phyloP scores from a whole-genome alignment of 768 basidiomycete genomes.

The Lepiota brunneoincarnata region DNA sequence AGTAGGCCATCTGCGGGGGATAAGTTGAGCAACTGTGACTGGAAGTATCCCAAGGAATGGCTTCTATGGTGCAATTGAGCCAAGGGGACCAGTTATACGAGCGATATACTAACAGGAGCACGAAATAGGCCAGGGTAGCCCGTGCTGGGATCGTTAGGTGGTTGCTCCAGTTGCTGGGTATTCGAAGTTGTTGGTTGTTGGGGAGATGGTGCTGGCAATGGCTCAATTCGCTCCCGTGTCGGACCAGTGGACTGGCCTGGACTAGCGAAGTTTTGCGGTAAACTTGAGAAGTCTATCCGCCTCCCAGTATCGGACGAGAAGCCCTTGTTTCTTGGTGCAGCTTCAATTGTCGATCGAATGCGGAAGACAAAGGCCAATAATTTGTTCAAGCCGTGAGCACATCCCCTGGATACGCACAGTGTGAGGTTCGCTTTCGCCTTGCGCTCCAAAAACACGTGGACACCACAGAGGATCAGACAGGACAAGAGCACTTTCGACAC shows the following conservation, averaged over 20 bases:
- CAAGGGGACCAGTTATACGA: neutral
- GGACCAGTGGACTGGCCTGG: neutral
- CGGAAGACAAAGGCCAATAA: no score
- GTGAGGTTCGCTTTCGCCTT: neutral
- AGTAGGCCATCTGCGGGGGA: slow-evolving; percentile 9
- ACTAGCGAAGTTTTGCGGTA: neutral
- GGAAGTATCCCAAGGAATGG: slow-evolving; percentile 2
- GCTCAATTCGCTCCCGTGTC: neutral
- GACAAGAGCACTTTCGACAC: neutral
- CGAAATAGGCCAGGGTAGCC: neutral
- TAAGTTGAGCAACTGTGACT: slow-evolving; percentile 11
- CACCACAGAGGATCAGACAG: neutral
- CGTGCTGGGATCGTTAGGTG: no score
- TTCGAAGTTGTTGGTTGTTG: neutral
- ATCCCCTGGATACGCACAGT: no score
- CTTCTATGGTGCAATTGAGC: neutral
- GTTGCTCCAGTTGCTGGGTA: neutral
- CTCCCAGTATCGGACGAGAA: no score
- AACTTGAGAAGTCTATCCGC: neutral
- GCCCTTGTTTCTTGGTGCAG: no score
- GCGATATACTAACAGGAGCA: neutral
- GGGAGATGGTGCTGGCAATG: neutral
- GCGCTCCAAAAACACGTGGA: neutral
- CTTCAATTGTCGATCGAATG: no score
- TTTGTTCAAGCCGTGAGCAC: no score